A percentile compares a stretch with the other conserved stretches of the same genome.
These are phyloP conservation scores for Harringtonia lauricola DNA, from an alignment of 2,329 filamentous ascomycete species.

Conservation along the genomic window DNA sequence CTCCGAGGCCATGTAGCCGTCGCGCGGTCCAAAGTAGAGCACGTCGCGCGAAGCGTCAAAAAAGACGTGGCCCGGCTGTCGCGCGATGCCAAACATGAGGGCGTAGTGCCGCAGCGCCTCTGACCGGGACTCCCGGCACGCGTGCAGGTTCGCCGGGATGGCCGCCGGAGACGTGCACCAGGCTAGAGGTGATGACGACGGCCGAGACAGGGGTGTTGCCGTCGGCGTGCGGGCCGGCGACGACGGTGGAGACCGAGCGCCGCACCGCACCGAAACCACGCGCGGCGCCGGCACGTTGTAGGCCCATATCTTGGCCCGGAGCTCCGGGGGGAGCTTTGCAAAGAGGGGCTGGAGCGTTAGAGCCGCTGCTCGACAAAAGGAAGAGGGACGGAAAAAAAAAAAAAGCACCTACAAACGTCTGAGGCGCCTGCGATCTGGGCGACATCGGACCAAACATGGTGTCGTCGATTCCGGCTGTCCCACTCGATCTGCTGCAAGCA, in stretches of 20 bases:
- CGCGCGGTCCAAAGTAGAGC: slow-evolving; percentile 34
- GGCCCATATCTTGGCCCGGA: slow-evolving; percentile 36
- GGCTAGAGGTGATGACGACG: slow-evolving; percentile 1
- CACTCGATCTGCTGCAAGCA: too few relatives aligned
- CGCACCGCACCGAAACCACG: slow-evolving; percentile 30
- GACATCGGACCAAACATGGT: too few relatives aligned
- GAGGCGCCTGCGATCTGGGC: too few relatives aligned
- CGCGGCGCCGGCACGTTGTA: slow-evolving; percentile 30
- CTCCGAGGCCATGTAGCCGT: slow-evolving; percentile 33
- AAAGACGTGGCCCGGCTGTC: slow-evolving; percentile 28
- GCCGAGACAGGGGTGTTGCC: slow-evolving; percentile 10
- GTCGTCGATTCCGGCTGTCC: too few relatives aligned
- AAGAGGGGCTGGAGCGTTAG: slow-evolving; percentile 25
- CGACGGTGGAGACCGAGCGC: background rate
- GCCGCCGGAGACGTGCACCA: slow-evolving; percentile 30
- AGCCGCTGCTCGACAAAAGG: too few relatives aligned
- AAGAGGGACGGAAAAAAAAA: background rate
- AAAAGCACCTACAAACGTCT: background rate
- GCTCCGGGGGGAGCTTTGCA: slow-evolving; percentile 30
- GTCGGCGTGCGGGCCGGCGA: background rate
- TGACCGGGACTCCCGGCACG: slow-evolving; percentile 32
- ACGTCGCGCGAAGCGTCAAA: slow-evolving; percentile 30
- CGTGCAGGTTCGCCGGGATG: slow-evolving; percentile 32
- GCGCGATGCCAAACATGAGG: slow-evolving; percentile 29
- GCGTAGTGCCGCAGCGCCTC: slow-evolving; percentile 30